These are phyloP conservation scores for Litsea cubeba DNA, from an alignment of 164 flowering plant genomes.

Conservation along the genomic window DNA sequence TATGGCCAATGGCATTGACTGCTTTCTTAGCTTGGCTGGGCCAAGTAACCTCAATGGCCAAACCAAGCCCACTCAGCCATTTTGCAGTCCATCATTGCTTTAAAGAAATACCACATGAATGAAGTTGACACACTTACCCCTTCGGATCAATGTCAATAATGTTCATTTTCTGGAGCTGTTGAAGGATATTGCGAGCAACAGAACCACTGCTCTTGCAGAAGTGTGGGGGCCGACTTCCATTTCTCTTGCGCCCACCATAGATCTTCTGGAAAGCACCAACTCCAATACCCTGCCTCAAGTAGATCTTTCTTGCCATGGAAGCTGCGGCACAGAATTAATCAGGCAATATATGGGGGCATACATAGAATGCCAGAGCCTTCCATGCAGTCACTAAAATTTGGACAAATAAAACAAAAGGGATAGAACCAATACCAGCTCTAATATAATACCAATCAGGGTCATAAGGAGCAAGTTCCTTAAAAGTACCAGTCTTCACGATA, in stretches of 20 bases:
- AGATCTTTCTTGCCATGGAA: no score
- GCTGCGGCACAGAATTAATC: slow-evolving; percentile 33
- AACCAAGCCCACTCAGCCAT: no score
- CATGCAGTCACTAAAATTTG: no score
- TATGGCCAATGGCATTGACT: no score
- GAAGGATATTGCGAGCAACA: slow-evolving; percentile 78
- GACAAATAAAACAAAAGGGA: not conserved
- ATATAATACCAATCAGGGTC: slow-evolving; percentile 90
- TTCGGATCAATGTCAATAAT: slow-evolving; percentile 66
- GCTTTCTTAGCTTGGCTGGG: no score
- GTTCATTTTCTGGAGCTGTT: slow-evolving; percentile 63
- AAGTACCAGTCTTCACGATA: slow-evolving; percentile 75
- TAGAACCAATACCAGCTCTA: slow-evolving; percentile 56
- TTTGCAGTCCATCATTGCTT: no score
- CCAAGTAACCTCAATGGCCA: no score
- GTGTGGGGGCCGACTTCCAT: slow-evolving; percentile 85
- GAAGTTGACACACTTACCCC: slow-evolving; percentile 42
- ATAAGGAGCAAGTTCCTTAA: slow-evolving; percentile 90
- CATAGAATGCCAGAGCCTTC: no score
- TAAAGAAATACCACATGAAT: no score
- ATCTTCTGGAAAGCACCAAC: slow-evolving; percentile 83
- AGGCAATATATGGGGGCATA: not conserved
- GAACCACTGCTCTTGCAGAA: slow-evolving; percentile 94
- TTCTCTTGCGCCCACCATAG: slow-evolving; percentile 91
- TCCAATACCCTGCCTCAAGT: slow-evolving; percentile 82